These are phyloP conservation scores for Elongisporangium undulatum DNA, from an alignment of 352 stramenopile species.

Conservation along the genomic window DNA sequence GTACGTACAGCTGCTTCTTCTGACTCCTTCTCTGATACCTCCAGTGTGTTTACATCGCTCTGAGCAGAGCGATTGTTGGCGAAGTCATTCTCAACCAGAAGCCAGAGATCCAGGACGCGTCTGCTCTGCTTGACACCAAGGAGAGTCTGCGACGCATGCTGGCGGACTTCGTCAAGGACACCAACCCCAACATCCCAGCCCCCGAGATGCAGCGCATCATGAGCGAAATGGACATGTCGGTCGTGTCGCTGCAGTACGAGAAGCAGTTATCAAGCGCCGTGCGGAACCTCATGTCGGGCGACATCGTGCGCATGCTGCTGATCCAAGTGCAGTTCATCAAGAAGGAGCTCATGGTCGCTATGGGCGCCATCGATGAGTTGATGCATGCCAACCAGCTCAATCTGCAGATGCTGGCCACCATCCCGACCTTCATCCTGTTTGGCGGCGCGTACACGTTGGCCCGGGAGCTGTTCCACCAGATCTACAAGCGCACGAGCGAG, in stretches of 20 bases:
- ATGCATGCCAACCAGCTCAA: conserved; percentile 88
- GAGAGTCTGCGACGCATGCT: conserved; percentile 82
- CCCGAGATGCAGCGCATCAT: conserved; percentile 45
- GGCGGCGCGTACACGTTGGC: conserved; percentile 64
- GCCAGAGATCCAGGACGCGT: conserved; percentile 74
- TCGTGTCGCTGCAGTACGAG: conserved; percentile 70
- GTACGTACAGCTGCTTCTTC: conserved; percentile 16
- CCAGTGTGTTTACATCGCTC: background rate
- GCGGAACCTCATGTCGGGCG: conserved; percentile 75
- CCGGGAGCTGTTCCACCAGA: conserved; percentile 53
- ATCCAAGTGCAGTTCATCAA: conserved; percentile 90
- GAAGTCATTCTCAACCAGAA: conserved; percentile 86
- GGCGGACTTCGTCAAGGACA: conserved; percentile 72
- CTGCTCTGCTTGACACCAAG: conserved; percentile 73
- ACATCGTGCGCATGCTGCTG: conserved; percentile 85
- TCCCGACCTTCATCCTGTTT: conserved; percentile 78
- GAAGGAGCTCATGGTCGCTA: conserved; percentile 86
- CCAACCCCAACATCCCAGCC: conserved; percentile 41
- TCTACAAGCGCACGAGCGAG: conserved; percentile 78
- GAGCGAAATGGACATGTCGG: conserved; percentile 69
- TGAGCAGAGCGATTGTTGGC: conserved; percentile 54
- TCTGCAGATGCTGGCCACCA: conserved; percentile 80
- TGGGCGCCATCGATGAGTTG: conserved; percentile 83
- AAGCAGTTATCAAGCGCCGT: conserved; percentile 59
- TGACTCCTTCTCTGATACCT: background rate